Conservation (phyloP, 495 filamentous ascomycete genomes). For the Neurospora intermedia region DNA sequence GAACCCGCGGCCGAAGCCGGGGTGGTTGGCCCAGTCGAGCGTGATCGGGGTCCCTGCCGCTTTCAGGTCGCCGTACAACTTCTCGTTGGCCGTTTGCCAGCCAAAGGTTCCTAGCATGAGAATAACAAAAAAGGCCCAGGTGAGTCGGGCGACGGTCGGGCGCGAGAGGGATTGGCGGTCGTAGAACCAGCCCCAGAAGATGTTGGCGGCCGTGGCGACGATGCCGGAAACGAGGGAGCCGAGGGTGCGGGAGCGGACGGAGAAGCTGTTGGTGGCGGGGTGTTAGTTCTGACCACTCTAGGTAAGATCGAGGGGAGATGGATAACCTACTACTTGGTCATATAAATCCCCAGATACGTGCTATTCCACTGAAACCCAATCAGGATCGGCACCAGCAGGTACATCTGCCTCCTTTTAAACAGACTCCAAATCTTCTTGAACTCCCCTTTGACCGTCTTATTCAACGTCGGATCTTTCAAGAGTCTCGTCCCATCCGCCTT, state of each 20-base stretch:
- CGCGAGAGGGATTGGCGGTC: constrained; percentile 29
- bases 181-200: constrained; percentile 38
- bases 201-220: constrained; percentile 35
- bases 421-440: constrained; percentile 37
- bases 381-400: constrained; percentile 43
- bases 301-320: neutral
- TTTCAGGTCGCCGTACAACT: constrained; percentile 16
- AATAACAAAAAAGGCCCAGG: constrained; percentile 24
- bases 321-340: constrained; percentile 36
- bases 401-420: constrained; percentile 36
- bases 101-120: constrained; percentile 25
- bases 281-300: neutral
- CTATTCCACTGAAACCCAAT: constrained; percentile 45
- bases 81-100: constrained; percentile 32
- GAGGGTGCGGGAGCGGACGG: constrained; percentile 42
- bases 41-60: constrained; percentile 13
- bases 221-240: constrained; percentile 39
- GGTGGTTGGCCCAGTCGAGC: constrained; percentile 27
- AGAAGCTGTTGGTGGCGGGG: constrained; percentile 24
- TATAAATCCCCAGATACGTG: constrained; percentile 48
- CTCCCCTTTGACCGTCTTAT: constrained; percentile 32
- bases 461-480: constrained; percentile 28
- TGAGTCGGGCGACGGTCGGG: constrained; percentile 22
- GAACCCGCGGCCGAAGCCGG: constrained; percentile 31
- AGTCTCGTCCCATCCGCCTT: constrained; percentile 36